phyloP scores from a whole-genome alignment of 2,329 filamentous ascomycete genomes.

The Fusarium fracticaudum region DNA sequence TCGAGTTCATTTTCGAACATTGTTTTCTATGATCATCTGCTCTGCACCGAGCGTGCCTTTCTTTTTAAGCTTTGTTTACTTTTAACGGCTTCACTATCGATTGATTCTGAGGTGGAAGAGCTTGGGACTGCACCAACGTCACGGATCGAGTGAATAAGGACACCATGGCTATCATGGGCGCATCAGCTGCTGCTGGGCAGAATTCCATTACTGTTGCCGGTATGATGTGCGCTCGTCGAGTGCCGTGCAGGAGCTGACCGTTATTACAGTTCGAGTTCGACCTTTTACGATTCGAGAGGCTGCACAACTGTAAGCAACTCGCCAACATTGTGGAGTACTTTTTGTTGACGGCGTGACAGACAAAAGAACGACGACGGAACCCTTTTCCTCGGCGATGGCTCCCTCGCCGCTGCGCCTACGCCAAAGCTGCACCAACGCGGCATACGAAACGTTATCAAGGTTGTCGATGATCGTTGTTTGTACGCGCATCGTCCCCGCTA shows the following conservation, averaged over 20 bases:
- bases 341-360: slow-evolving; percentile 48
- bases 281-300: slow-evolving; percentile 90
- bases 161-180: slow-evolving; percentile 38
- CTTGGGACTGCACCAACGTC: not conserved
- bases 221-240: slow-evolving; percentile 44
- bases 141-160: not conserved
- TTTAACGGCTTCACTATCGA: not conserved
- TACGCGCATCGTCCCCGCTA: slow-evolving; percentile 58
- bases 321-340: not conserved
- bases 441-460: slow-evolving; percentile 91
- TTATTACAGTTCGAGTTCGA: slow-evolving; percentile 68
- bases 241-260: slow-evolving; percentile 41
- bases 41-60: slow-evolving; percentile 25
- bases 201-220: slow-evolving; percentile 70
- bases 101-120: not conserved
- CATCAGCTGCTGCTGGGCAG: slow-evolving; percentile 43
- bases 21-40: slow-evolving; percentile 34
- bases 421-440: slow-evolving; percentile 89
- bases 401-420: slow-evolving; percentile 84
- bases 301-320: slow-evolving; percentile 75
- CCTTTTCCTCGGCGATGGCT: slow-evolving; percentile 95
- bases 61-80: slow-evolving; percentile 37
- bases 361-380: slow-evolving; percentile 82
- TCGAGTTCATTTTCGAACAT: slow-evolving; percentile 32
- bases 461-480: slow-evolving; percentile 96